These are phyloP conservation scores for Phaeosphaeriaceae sp. DNA, from an alignment of 2,329 filamentous ascomycete species.

Conservation along the genomic window DNA sequence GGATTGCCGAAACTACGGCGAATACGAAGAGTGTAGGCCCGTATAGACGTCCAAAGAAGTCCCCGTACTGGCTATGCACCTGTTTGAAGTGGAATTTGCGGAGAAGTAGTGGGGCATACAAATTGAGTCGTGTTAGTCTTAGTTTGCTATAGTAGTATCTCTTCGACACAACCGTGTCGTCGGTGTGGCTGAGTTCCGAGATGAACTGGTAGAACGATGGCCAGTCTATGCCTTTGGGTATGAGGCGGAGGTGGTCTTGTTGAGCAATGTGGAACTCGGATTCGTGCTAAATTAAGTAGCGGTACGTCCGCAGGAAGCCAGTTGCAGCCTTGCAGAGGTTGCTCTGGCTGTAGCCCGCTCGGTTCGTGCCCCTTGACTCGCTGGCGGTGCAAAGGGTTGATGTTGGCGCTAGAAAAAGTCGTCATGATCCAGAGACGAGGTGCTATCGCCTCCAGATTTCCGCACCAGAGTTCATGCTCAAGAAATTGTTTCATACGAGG, in stretches of 20 bases:
- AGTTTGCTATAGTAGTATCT: constrained; percentile 55
- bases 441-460: constrained; percentile 26
- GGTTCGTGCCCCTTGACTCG: constrained; percentile 23
- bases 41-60: too few species aligned
- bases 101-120: too few species aligned
- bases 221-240: constrained; percentile 28
- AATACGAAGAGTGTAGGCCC: too few species aligned
- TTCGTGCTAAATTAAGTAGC: constrained; percentile 48
- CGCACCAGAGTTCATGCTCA: constrained; percentile 17
- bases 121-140: too few species aligned
- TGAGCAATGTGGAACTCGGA: constrained; percentile 48
- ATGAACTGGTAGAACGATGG: constrained; percentile 23
- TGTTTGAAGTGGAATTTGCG: too few species aligned
- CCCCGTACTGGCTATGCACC: too few species aligned
- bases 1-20: too few species aligned
- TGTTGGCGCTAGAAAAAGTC: constrained; percentile 21
- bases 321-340: constrained; percentile 20
- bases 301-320: constrained; percentile 52
- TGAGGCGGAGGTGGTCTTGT: constrained; percentile 19
- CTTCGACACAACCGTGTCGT: constrained; percentile 40
- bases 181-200: constrained; percentile 27
- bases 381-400: constrained; percentile 27
- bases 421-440: constrained; percentile 25
- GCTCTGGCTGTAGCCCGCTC: constrained; percentile 1
- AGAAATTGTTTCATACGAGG: constrained; percentile 13